These are phyloP conservation scores for Plasmopara halstedii DNA, from an alignment of 352 stramenopile genomes.

Conservation along the genomic window DNA sequence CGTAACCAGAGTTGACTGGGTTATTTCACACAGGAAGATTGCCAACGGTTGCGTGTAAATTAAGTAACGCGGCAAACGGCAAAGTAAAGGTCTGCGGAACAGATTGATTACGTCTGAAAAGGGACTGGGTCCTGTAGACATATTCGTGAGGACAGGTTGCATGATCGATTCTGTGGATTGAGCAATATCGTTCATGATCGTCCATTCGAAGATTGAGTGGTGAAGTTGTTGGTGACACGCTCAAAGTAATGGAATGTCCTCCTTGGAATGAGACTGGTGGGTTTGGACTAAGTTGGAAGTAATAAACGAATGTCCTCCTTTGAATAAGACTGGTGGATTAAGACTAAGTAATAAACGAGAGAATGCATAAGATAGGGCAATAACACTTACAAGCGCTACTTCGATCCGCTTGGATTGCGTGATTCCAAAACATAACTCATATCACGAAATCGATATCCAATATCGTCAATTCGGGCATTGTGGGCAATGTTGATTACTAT, in stretches of 20 bases:
- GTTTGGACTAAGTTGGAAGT: conserved; percentile 9
- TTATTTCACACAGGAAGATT: conserved; percentile 5
- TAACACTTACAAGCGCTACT: no score
- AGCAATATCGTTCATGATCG: background rate
- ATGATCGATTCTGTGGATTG: background rate
- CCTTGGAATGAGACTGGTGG: background rate
- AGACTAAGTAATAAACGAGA: no score
- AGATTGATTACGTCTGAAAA: background rate
- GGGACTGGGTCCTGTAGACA: background rate
- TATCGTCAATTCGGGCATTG: no score
- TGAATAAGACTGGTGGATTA: no score
- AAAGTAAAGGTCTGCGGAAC: background rate
- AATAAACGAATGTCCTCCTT: conserved; percentile 2
- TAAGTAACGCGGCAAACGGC: conserved; percentile 1
- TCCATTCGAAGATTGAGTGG: background rate
- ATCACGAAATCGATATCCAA: no score
- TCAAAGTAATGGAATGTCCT: conserved; percentile 12
- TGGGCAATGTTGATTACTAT: no score
- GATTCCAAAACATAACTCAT: no score
- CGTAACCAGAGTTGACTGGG: conserved; percentile 6
- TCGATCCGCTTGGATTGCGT: no score
- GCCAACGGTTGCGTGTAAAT: background rate
- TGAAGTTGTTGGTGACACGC: conserved; percentile 15
- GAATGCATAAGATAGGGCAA: conserved; percentile 7
- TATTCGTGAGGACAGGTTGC: background rate